Evolutionary conservation across 2,329 filamentous ascomycete genomes (phyloP).

Genomic region (Fusarium dimerum): DNA sequence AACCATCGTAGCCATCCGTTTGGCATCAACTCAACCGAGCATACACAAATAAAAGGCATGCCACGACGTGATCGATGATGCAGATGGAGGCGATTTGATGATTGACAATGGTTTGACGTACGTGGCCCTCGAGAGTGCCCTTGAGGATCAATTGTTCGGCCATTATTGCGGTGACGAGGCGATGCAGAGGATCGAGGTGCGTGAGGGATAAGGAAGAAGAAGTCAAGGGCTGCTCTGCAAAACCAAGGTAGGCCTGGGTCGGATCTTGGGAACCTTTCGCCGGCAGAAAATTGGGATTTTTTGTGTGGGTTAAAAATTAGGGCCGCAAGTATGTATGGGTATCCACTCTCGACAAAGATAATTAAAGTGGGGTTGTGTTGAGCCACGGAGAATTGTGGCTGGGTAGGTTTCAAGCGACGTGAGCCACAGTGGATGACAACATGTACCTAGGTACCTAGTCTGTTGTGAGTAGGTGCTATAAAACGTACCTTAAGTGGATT

Average conservation of each 20-base stretch:
- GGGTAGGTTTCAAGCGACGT: not conserved
- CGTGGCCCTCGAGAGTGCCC: constrained; percentile 97
- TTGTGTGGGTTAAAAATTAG: constrained; percentile 57
- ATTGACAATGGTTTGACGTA: constrained; percentile 47
- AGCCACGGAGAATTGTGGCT: not conserved
- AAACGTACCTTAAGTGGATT: too few species aligned
- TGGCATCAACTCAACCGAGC: constrained; percentile 10
- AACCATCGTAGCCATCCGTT: constrained; percentile 4
- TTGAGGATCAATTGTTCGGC: constrained; percentile 94
- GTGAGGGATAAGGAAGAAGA: constrained; percentile 38
- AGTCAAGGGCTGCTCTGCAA: constrained; percentile 33
- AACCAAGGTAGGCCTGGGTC: constrained; percentile 27
- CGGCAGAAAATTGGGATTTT: constrained; percentile 45
- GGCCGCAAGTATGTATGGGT: constrained; percentile 38
- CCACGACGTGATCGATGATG: constrained; percentile 17
- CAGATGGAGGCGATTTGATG: constrained; percentile 15
- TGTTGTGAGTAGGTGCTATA: too few species aligned
- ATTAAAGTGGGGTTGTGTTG: not conserved
- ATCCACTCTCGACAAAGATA: constrained; percentile 20
- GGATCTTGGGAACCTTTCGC: constrained; percentile 28
- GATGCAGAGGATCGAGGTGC: constrained; percentile 39
- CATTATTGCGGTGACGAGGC: constrained; percentile 60
- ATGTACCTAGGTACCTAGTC: too few species aligned
- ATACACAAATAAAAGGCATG: constrained; percentile 11
- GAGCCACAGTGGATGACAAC: not conserved